Conservation (phyloP, 78 protist species). For the Dictyostelium purpureum region DNA sequence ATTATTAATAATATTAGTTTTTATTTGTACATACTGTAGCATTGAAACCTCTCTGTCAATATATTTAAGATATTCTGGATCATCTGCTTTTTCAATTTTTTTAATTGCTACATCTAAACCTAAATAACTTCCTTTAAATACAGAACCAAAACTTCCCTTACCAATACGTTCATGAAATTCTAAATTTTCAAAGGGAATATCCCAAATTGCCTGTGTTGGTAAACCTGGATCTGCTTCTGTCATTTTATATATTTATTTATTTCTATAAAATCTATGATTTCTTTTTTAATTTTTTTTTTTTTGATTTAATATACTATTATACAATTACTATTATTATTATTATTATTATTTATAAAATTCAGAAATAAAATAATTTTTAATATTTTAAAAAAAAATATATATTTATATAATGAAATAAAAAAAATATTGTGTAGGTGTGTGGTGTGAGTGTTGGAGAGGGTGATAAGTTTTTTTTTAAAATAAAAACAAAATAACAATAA, state of each 20-base stretch:
- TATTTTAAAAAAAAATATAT: no score
- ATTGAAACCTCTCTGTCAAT: conserved; percentile 79
- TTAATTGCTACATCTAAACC: conserved; percentile 81
- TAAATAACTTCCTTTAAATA: conserved; percentile 57
- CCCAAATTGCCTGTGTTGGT: conserved; percentile 83
- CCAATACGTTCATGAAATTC: conserved; percentile 75
- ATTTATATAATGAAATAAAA: no score
- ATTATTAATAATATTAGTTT: no score
- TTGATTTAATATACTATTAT: neutral
- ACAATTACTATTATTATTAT: no score
- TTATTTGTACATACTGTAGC: conserved; percentile 77
- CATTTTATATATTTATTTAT: neutral
- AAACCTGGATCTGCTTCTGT: conserved; percentile 79
- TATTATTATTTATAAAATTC: no score
- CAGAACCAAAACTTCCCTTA: conserved; percentile 78
- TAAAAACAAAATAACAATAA: no score
- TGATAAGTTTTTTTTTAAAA: no score
- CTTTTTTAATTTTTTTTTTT: no score
- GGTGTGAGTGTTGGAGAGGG: no score
- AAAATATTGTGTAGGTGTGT: no score
- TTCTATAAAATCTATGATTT: neutral
- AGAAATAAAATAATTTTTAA: no score
- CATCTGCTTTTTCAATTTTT: conserved; percentile 78
- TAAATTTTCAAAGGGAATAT: conserved; percentile 67
- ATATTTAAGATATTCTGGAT: conserved; percentile 69